Percentiles rank a stretch among this genome's conserved stretches.
Evolutionary conservation across 2,329 filamentous ascomycete genomes (phyloP).

Genomic region (Claviceps sp.): DNA sequence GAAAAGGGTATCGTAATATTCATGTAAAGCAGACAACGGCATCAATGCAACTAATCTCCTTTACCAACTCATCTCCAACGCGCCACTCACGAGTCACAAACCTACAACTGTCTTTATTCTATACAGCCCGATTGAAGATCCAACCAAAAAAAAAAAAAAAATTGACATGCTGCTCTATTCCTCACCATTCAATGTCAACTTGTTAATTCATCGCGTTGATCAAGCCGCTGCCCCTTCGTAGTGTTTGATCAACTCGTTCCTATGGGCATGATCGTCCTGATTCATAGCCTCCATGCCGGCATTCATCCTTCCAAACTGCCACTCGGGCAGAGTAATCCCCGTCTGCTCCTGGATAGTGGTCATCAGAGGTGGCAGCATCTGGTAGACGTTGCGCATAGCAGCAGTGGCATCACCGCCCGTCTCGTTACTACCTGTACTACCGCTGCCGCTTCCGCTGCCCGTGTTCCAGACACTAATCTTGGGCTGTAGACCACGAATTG

Average conservation of each 20-base stretch:
- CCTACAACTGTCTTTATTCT: neutral
- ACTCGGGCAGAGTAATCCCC: slow-evolving; percentile 65
- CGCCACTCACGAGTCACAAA: too few relatives aligned
- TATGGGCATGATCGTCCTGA: neutral
- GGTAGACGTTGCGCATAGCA: slow-evolving; percentile 65
- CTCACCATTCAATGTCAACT: neutral
- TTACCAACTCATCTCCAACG: too few relatives aligned
- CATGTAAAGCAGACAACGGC: neutral
- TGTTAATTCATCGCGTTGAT: neutral
- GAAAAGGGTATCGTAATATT: neutral
- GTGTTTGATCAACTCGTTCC: neutral
- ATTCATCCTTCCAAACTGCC: slow-evolving; percentile 47
- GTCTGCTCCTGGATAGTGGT: slow-evolving; percentile 83
- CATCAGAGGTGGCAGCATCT: slow-evolving; percentile 70
- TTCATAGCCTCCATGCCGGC: slow-evolving; percentile 21
- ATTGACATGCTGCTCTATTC: neutral
- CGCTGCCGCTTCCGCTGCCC: slow-evolving; percentile 29
- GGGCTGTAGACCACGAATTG: slow-evolving; percentile 64
- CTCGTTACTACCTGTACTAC: slow-evolving; percentile 24
- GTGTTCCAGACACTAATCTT: slow-evolving; percentile 92
- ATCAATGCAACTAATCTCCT: too few relatives aligned
- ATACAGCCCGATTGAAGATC: neutral
- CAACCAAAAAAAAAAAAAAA: neutral
- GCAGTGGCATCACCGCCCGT: slow-evolving; percentile 39
- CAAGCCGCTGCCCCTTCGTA: neutral